Evolutionary conservation across 1,284 basidiomycete genomes (phyloP), one percentile per base, ranked within the genome.

Genomic region (Ganoderma sinense): DNA sequence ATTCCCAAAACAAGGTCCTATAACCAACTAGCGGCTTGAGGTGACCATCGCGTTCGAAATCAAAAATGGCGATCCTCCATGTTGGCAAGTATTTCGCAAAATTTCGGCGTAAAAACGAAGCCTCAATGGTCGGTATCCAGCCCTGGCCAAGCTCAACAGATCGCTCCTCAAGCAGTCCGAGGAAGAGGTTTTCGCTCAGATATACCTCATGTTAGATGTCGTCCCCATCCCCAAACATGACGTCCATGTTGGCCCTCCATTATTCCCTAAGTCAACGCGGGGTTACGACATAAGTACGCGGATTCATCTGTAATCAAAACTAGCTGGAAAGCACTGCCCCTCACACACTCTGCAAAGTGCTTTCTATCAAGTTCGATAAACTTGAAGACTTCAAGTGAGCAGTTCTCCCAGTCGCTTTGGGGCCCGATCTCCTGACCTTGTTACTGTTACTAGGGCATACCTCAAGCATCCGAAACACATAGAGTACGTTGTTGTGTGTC

Each of bases 221-320:
- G 64, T 72, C 1, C 71, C 71, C 1, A 62, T 70, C 4, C 64
- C 69, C 26, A 72, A 68, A 41, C 55, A 62, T 26, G 67, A 72
- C 11, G 62, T 72, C 7, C 66, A 69, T 4, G 71, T 72, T 18
- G 71, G 71, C 40, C 43, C 68, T 16, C 71, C 71, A 4, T 64
- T 70, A 26, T 64, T 66, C 29, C 56, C 64, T 3, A 13, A 56
- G 4, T 61, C 68, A 5, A 68, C 71, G 4, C 45, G 61, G 59
- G 71, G 71, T n/a, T 72, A 72, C 39, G 66, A 70, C 29, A 68
- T 70, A 62, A 70, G 71, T 72, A 60, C 43, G 69, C n/a, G 14
- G 16, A 23, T 40, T 4, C 7, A 8, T 36, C 36, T 36, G 36
- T 7, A 36, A 7, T 36, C n/a, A n/a, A n/a, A n/a, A n/a, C n/a